Evolutionary conservation across 2,329 filamentous ascomycete species (phyloP).

Genomic region (Capronia americana): DNA sequence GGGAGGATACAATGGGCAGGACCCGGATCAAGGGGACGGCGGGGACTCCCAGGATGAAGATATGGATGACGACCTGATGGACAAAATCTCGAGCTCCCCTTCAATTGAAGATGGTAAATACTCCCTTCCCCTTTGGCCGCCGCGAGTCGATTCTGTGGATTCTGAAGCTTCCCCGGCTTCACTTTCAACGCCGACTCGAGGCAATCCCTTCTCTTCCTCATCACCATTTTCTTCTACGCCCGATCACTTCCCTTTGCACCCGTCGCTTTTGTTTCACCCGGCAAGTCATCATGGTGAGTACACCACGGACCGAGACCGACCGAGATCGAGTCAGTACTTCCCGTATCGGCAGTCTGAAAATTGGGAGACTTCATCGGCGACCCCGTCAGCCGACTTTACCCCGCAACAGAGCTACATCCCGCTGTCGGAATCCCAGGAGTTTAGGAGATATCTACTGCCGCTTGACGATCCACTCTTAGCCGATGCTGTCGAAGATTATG

Average conservation of each 20-base stretch:
- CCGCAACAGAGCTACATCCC: slow-evolving; percentile 17
- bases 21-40: slow-evolving; percentile 56
- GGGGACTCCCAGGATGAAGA: slow-evolving; percentile 73
- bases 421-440: slow-evolving; percentile 34
- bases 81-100: slow-evolving; percentile 97
- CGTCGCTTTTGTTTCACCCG: slow-evolving; percentile 42
- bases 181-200: slow-evolving; percentile 37
- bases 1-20: slow-evolving; percentile 37
- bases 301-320: slow-evolving; percentile 34
- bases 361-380: neutral
- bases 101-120: slow-evolving; percentile 99
- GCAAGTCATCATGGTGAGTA: slow-evolving; percentile 59
- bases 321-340: slow-evolving; percentile 16
- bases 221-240: slow-evolving; percentile 43
- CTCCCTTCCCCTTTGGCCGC: slow-evolving; percentile 54
- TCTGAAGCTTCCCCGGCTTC: slow-evolving; percentile 38
- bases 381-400: neutral
- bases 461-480: slow-evolving; percentile 51
- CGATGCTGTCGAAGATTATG: slow-evolving; percentile 31
- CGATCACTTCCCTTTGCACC: slow-evolving; percentile 40
- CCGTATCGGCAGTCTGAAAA: slow-evolving; percentile 7
- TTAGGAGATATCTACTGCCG: slow-evolving; percentile 51
- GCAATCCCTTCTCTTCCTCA: slow-evolving; percentile 41
- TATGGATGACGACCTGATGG: slow-evolving; percentile 92
- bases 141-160: slow-evolving; percentile 51